phyloP scores from a whole-genome alignment of 208 protist species.

The Trypanosoma rangeli region DNA sequence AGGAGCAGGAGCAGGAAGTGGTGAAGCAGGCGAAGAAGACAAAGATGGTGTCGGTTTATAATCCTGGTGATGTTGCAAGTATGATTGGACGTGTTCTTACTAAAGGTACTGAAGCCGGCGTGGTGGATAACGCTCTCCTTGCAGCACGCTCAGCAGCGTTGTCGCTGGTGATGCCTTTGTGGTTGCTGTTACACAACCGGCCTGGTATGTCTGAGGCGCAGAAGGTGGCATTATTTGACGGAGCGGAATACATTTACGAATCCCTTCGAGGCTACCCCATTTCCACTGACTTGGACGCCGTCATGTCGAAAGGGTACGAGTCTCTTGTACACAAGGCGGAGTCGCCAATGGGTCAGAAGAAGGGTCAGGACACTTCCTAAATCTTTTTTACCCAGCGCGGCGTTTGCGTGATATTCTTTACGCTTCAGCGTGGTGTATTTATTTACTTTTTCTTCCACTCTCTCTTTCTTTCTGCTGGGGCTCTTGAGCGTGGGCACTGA shows the following conservation, averaged over 20 bases:
- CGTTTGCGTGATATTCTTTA: constrained; percentile 2
- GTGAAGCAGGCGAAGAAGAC: neutral
- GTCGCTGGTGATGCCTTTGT: constrained; percentile 17
- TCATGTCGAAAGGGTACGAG: constrained; percentile 14
- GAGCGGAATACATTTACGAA: constrained; percentile 1
- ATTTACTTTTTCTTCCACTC: too few species aligned
- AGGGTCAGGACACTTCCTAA: neutral
- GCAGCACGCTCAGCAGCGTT: constrained; percentile 8
- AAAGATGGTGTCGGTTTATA: neutral
- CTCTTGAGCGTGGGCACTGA: too few species aligned
- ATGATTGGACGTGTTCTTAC: constrained; percentile 15
- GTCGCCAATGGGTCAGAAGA: neutral
- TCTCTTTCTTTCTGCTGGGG: too few species aligned
- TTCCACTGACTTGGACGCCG: neutral
- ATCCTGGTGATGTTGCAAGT: neutral
- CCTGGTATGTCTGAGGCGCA: neutral
- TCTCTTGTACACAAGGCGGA: neutral
- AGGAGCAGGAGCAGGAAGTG: neutral
- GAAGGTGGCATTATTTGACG: neutral
- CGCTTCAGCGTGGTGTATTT: too few species aligned
- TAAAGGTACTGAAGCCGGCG: neutral
- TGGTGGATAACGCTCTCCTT: neutral
- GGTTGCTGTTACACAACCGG: constrained; percentile 5
- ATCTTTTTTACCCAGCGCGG: neutral
- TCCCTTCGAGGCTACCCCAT: neutral